Base-by-base conservation (phyloP, 2,329 filamentous ascomycete genomes). In the Beauveria pseudobassiana region DNA sequence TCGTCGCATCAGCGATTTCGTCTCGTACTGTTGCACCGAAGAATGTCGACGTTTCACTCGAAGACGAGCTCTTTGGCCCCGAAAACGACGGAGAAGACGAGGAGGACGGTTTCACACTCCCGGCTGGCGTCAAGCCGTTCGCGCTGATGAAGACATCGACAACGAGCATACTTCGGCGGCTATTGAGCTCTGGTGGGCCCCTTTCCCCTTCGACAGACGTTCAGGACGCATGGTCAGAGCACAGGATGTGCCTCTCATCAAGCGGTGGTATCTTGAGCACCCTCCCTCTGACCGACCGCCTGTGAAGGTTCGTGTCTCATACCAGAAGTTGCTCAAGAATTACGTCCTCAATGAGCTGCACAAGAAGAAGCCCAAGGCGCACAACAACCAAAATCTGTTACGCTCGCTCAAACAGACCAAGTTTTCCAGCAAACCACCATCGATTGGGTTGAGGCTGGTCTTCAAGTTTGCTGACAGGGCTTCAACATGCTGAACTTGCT, bases 391-490 rank as follows among this genome's bases (percentile, higher is more conserved):
- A 71, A 91, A 96, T 69, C 77, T 99, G 62, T 84, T 98, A 73
- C 87, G 86, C 69, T 96, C 91, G 9, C 77, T 99, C 67, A 98
- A 97, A 76, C 87, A 91, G 67, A 99, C 95, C 53, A 99, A 99
- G 72, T 99, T 99, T 99, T 99, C 82, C 96, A 99, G 76, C 95
- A 98, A 76, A 99, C 95, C 3, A 96, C 91, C 9, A 98, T 99
- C 65, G 95, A 99, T 74, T 99, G 95, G 95, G 95, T 99, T 48
- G 95, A 99, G 78, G 95, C 96, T 68, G 95, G 96, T 78, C 82
- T 99, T 71, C 96, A 99, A 77, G 95, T 99, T 64, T 99, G 95
- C 74, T 87, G 95, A 56, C 95, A 99, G 74, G 95, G 95, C 61
- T 99, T 97, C 82, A 99, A 99, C 77, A 99, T 99, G 93, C 81